Conservation (phyloP, 176 grass and related monocot genomes). For the Musa itinerans region DNA sequence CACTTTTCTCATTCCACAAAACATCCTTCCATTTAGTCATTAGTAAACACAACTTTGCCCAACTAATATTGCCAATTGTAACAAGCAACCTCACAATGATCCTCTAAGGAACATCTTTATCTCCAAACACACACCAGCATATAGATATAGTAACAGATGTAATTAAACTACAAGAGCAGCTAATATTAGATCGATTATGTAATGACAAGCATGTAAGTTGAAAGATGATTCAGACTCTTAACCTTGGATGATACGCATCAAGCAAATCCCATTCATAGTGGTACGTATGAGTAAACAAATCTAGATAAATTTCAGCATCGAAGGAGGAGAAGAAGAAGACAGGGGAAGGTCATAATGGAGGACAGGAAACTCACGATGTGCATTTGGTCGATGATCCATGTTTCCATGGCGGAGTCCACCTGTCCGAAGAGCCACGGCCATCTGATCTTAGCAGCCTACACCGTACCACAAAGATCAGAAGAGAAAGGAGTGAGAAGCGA, state of each 20-base stretch:
- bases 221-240: background rate
- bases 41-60: background rate
- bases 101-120: no score
- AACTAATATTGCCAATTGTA: background rate
- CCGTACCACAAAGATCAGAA: background rate
- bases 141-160: no score
- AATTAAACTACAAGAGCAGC: no score
- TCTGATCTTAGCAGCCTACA: constrained; percentile 74
- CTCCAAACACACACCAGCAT: no score
- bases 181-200: no score
- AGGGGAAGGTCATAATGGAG: no score
- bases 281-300: background rate
- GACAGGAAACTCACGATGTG: constrained; percentile 39
- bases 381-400: constrained; percentile 91
- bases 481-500: background rate
- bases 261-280: no score
- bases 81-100: no score
- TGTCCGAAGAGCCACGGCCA: constrained; percentile 65
- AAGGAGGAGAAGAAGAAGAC: background rate
- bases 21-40: background rate
- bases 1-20: background rate
- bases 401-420: constrained; percentile 44
- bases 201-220: no score
- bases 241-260: background rate
- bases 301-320: background rate